These are phyloP conservation scores for Helicocarpus griseus DNA, from an alignment of 2,329 filamentous ascomycete species.

Conservation along the genomic window DNA sequence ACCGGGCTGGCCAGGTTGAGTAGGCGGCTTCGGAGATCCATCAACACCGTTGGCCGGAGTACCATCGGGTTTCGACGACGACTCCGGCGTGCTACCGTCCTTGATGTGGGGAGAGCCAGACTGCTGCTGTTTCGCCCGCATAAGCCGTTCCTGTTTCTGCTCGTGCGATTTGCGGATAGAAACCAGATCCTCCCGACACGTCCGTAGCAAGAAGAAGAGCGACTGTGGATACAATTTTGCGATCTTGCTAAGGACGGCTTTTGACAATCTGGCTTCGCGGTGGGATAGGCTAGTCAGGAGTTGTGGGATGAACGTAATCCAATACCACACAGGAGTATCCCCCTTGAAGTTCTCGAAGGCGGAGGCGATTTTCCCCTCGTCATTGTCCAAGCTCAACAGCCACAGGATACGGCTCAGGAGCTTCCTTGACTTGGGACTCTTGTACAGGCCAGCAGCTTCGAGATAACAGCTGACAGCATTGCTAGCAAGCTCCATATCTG, in stretches of 20 bases:
- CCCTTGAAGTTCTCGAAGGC: constrained; percentile 96
- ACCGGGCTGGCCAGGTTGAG: constrained; percentile 1
- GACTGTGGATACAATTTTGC: constrained; percentile 94
- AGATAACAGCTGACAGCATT: constrained; percentile 94
- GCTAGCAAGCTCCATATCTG: constrained; percentile 70
- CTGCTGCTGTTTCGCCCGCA: constrained; percentile 54
- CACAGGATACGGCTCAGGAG: constrained; percentile 87
- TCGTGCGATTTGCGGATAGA: constrained; percentile 83
- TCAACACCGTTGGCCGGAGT: constrained; percentile 34
- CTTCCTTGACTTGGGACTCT: constrained; percentile 92
- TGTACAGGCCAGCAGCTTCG: constrained; percentile 91
- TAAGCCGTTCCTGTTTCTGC: constrained; percentile 48
- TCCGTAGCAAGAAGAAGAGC: constrained; percentile 89
- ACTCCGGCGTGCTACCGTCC: constrained; percentile 16
- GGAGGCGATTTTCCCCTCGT: constrained; percentile 68
- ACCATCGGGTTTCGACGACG: constrained; percentile 8
- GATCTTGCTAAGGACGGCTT: constrained; percentile 80
- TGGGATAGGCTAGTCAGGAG: constrained; percentile 83
- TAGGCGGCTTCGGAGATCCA: constrained; percentile 21
- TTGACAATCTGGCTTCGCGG: constrained; percentile 79
- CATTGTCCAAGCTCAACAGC: constrained; percentile 87
- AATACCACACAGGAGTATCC: constrained; percentile 97
- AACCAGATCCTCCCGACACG: constrained; percentile 86
- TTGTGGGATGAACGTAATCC: constrained; percentile 98
- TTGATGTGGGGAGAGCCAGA: constrained; percentile 27